Evolutionary conservation across 495 filamentous ascomycete genomes (phyloP).

Genomic region (Penicillium cinerascens): DNA sequence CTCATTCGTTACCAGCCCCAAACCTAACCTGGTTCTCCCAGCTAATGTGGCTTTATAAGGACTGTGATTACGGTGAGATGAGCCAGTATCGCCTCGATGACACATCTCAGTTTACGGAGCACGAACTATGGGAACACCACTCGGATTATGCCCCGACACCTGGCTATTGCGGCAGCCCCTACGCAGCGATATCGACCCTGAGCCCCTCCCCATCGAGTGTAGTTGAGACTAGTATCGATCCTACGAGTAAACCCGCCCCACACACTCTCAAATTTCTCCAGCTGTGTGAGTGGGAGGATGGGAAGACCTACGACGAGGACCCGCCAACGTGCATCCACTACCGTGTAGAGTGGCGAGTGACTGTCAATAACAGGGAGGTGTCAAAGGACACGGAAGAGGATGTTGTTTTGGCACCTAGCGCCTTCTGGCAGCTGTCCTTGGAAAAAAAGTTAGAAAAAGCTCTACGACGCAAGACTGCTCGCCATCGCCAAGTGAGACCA

Average conservation of each 20-base stretch:
- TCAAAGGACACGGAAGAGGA: constrained; percentile 30
- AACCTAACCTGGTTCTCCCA: not conserved
- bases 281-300: constrained; percentile 16
- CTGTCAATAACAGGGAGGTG: constrained; percentile 16
- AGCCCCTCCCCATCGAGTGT: constrained; percentile 6
- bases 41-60: constrained; percentile 7
- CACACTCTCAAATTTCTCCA: constrained; percentile 1
- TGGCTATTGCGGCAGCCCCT: constrained; percentile 3
- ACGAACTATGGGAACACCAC: constrained; percentile 3
- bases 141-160: constrained; percentile 6
- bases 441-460: constrained; percentile 5
- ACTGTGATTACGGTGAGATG: constrained; percentile 1
- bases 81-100: constrained; percentile 1
- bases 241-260: no score
- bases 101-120: not conserved
- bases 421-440: constrained; percentile 20
- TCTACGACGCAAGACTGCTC: constrained; percentile 5
- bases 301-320: constrained; percentile 23
- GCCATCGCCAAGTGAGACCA: constrained; percentile 5
- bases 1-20: constrained; percentile 6
- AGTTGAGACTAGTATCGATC: constrained; percentile 1
- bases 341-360: no score
- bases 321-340: constrained; percentile 31
- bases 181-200: not conserved
- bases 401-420: constrained; percentile 13